These are phyloP conservation scores for Turnera subulata DNA, from an alignment of 345 rosid genomes.

Conservation along the genomic window DNA sequence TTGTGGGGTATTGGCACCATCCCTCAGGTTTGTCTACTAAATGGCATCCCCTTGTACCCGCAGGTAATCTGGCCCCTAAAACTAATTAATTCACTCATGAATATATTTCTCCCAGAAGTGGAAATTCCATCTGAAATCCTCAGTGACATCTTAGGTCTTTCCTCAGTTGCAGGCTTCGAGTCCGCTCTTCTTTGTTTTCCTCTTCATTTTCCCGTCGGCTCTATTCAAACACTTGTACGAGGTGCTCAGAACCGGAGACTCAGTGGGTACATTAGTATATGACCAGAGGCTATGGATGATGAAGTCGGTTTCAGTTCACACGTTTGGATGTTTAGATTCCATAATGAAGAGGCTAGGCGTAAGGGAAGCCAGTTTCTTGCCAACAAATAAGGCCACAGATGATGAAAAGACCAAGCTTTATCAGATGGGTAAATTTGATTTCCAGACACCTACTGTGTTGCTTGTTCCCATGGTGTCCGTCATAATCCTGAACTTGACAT, in stretches of 20 bases:
- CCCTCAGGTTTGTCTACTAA: conserved; percentile 40
- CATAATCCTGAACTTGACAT: conserved; percentile 25
- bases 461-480: conserved; percentile 34
- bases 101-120: no score
- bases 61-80: conserved; percentile 34
- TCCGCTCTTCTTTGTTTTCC: conserved; percentile 16
- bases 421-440: conserved; percentile 35
- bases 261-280: conserved; percentile 19
- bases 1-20: conserved; percentile 30
- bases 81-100: no score
- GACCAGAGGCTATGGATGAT: conserved; percentile 44
- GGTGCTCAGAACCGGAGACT: conserved; percentile 19
- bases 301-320: conserved; percentile 19
- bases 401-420: conserved; percentile 25
- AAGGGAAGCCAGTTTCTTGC: conserved; percentile 35
- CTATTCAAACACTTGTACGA: conserved; percentile 21
- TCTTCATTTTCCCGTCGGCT: conserved; percentile 25
- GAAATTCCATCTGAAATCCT: no score
- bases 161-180: conserved; percentile 24
- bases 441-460: conserved; percentile 26
- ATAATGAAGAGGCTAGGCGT: conserved; percentile 24
- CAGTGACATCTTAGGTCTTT: no score
- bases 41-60: conserved; percentile 38
- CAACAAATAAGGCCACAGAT: conserved; percentile 29
- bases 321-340: conserved; percentile 31